Percentiles rank a stretch among this genome's conserved stretches.
Conservation (phyloP, 2,329 filamentous ascomycete species). For the Boeremia lycopersici region DNA sequence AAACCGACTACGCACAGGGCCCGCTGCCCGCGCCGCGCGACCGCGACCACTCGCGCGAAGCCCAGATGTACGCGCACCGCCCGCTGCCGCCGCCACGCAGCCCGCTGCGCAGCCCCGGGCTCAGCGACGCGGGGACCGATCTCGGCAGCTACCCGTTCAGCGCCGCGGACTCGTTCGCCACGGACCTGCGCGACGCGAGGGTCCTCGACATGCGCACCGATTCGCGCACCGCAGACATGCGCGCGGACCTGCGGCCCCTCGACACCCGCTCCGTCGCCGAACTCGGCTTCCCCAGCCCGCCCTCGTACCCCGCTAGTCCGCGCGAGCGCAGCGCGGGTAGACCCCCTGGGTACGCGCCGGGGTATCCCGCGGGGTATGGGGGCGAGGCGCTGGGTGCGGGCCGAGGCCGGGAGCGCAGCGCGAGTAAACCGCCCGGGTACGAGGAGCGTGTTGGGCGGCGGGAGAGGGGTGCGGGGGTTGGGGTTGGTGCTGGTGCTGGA, state of each 20-base stretch:
- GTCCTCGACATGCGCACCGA: too few species aligned
- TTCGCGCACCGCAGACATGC: too few species aligned
- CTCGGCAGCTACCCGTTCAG: conserved; percentile 25
- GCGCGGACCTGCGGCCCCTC: too few species aligned
- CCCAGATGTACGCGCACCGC: not conserved
- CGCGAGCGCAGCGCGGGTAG: conserved; percentile 1
- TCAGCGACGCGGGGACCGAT: conserved; percentile 8
- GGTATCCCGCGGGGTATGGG: not conserved
- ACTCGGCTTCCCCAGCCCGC: conserved; percentile 28
- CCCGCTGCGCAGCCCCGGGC: conserved; percentile 13
- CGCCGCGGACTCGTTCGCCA: conserved; percentile 3
- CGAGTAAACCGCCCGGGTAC: conserved; percentile 5
- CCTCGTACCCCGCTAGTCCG: conserved; percentile 13
- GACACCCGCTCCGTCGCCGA: not conserved
- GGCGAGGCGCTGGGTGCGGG: not conserved
- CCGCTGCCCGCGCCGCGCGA: not conserved
- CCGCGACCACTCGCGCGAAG: not conserved
- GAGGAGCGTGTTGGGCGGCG: not conserved
- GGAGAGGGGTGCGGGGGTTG: not conserved
- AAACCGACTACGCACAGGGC: not conserved
- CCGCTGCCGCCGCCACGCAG: conserved; percentile 10
- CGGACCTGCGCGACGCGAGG: not conserved
- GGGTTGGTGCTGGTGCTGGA: not conserved
- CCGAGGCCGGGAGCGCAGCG: not conserved
- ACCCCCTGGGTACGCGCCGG: not conserved